Base-by-base conservation (phyloP, 106 monocot genomes). In the Dendrobium chrysotoxum region DNA sequence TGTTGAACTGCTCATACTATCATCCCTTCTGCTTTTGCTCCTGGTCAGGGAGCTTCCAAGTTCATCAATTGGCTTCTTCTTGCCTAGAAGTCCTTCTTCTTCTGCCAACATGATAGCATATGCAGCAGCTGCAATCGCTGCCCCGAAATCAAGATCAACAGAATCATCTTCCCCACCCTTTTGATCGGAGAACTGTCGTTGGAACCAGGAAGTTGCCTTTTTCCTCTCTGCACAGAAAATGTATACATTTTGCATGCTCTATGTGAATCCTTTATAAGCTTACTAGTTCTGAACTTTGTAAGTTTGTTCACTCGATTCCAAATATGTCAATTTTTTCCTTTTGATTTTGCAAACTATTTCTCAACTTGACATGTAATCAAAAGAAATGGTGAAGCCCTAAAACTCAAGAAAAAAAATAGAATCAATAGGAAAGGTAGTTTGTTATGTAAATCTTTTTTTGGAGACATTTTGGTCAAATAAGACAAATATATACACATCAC, bases 111-210 rank as follows among this genome's bases (percentile, higher is more conserved):
- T 84, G 77, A 91, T 84, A 39, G 93, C 93, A 80, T 84, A 87
- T 61, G 96, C 90, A 55, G 91, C 86, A 76, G 91, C 96, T 81
- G 93, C 93, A 66, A 96, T 67, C 2, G 93, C 88, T 21, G 87
- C 80, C 30, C 77, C 87, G n/a, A 81, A 84, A 11, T 81, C 86
- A 23, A 78, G 87, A 75, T 87, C 87, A 38, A 42, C 65, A 5
- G 67, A 11, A 77, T 80, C 71, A 12, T 82, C 82, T 28, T 18
- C 44, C 4, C 58, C 64, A 47, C 68, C 80, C 91, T 84, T 89
- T 84, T 81, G 79, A n/a, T 75, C 82, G 41, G 86, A 73, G 45
- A 84, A 78, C 66, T 61, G 83, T 68, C 82, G 79, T 41, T 78
- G 77, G 47, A 77, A 77, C 81, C 81, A 84, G 26, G 77, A 81